These are phyloP conservation scores for Globisporangium emineosum DNA, from an alignment of 352 stramenopile species.

Conservation along the genomic window DNA sequence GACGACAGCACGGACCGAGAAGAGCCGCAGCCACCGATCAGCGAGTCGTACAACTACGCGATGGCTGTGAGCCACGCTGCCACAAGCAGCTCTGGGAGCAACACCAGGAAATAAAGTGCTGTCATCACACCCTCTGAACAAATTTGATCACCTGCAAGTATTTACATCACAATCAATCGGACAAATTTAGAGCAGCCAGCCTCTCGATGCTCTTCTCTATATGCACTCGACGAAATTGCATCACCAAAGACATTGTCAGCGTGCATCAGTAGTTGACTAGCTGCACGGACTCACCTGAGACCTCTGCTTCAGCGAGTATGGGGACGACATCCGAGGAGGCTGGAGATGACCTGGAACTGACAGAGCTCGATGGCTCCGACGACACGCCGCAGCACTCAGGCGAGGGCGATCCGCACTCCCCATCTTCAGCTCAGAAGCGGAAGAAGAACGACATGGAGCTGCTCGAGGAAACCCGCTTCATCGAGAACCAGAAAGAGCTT, in stretches of 20 bases:
- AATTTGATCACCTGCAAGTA: too few relatives aligned
- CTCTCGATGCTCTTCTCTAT: too few relatives aligned
- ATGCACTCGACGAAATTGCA: not conserved
- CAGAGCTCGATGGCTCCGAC: constrained; percentile 25
- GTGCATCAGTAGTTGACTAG: too few relatives aligned
- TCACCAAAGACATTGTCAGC: not conserved
- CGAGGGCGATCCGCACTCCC: not conserved
- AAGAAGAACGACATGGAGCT: constrained; percentile 32
- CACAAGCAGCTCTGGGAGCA: too few relatives aligned
- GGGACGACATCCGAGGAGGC: not conserved
- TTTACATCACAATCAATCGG: too few relatives aligned
- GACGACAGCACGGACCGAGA: constrained; percentile 13
- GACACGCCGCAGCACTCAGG: constrained; percentile 8
- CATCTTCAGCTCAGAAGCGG: too few relatives aligned
- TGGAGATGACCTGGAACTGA: constrained; percentile 24
- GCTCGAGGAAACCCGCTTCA: constrained; percentile 28
- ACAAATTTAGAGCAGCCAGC: too few relatives aligned
- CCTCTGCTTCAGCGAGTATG: constrained; percentile 3
- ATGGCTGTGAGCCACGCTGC: too few relatives aligned
- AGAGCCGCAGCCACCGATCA: constrained; percentile 16
- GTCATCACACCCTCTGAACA: too few relatives aligned
- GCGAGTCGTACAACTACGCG: constrained; percentile 26
- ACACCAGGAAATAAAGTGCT: too few relatives aligned
- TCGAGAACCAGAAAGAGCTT: constrained; percentile 84
- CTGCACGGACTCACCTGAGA: not conserved